Conservation (phyloP, 83 land plant species). For the Thuja plicata region DNA sequence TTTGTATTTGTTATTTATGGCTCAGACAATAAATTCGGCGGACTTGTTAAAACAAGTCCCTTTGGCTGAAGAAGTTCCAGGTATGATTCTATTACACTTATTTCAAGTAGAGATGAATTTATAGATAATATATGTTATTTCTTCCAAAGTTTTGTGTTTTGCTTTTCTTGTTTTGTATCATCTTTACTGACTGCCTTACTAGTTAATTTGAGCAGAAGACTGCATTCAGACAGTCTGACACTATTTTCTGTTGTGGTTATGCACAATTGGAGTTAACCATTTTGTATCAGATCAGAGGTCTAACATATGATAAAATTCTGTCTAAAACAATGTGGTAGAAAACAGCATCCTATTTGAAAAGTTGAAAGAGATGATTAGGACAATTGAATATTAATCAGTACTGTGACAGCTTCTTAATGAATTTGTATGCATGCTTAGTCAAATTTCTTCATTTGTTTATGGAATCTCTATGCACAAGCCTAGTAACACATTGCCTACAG, state of each 20-base stretch:
- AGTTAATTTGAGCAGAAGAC: not conserved
- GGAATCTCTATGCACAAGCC: not conserved
- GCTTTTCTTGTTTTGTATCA: not conserved
- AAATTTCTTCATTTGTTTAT: too few relatives aligned
- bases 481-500: not conserved
- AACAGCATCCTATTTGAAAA: too few relatives aligned
- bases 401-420: not conserved
- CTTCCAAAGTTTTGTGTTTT: not conserved
- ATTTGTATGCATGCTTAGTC: too few relatives aligned
- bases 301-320: too few relatives aligned
- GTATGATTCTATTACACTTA: constrained; percentile 23
- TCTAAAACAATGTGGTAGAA: too few relatives aligned
- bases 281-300: too few relatives aligned
- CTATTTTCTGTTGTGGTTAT: not conserved
- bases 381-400: not conserved
- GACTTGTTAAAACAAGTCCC: constrained; percentile 61
- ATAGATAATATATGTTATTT: not conserved
- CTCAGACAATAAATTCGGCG: constrained; percentile 64
- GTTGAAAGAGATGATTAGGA: too few relatives aligned
- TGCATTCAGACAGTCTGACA: not conserved
- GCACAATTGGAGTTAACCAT: not conserved
- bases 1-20: not conserved
- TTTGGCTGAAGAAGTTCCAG: constrained; percentile 70
- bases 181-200: not conserved
- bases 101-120: not conserved